Evolutionary conservation across 2,329 filamentous ascomycete genomes (phyloP).

Genomic region (Blastomyces gilchristii): DNA sequence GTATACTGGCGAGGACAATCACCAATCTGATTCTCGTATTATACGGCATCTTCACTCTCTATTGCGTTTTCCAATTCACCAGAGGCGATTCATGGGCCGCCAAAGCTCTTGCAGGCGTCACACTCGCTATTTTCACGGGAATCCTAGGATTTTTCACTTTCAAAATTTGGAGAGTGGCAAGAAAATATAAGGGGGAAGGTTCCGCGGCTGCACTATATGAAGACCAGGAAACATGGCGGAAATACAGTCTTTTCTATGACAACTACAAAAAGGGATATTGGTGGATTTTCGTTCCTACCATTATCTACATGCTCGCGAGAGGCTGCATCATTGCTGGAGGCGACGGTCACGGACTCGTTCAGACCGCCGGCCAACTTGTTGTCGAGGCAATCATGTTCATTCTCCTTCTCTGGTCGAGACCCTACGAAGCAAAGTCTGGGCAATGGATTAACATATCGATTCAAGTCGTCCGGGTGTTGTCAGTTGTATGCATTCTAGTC

Average conservation of each 20-base stretch:
- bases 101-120: conserved; percentile 71
- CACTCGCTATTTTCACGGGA: conserved; percentile 67
- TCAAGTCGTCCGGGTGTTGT: conserved; percentile 77
- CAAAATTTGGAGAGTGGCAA: conserved; percentile 70
- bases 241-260: conserved; percentile 97
- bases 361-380: conserved; percentile 68
- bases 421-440: conserved; percentile 74
- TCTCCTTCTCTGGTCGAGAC: conserved; percentile 72
- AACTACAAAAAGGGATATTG: conserved; percentile 89
- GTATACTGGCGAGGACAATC: conserved; percentile 75
- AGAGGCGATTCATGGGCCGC: conserved; percentile 90
- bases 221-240: conserved; percentile 81
- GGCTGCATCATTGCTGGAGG: conserved; percentile 75
- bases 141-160: conserved; percentile 74
- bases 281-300: conserved; percentile 90
- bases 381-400: conserved; percentile 71
- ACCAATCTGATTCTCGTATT: conserved; percentile 82
- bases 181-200: conserved; percentile 63
- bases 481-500: conserved; percentile 76
- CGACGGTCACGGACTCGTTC: conserved; percentile 73
- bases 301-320: conserved; percentile 83
- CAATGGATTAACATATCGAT: conserved; percentile 93
- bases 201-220: conserved; percentile 67
- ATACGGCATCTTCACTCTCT: conserved; percentile 90
- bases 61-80: conserved; percentile 93